Evolutionary conservation across 441 rosid genomes (phyloP), one percentile per base, ranked within the genome.

Genomic region (Euphorbia schlechtendalii): DNA sequence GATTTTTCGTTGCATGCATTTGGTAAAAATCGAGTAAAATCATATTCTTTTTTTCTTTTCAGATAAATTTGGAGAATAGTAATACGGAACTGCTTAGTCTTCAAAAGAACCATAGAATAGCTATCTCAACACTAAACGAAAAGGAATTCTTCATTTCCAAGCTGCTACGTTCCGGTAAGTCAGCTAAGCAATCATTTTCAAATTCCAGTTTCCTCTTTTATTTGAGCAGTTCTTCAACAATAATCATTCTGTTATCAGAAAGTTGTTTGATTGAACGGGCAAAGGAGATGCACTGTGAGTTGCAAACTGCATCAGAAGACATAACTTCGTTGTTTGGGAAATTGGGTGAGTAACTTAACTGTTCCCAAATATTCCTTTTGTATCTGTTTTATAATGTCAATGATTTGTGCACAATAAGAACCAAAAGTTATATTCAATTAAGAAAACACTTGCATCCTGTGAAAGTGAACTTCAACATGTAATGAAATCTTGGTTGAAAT

Each of bases 301-400:
- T 93, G 82, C 87, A 81, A 69, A 74, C 77, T 76, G 97, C 97
- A 20, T 90, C 97, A 55, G 81, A 84, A 21, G 95, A 90, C 77
- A 77, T 93, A 76, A 78, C 71, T 81, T 88, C 73, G 28, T 65
- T 93, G 62, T 84, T 80, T 64, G 66, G 79, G 59, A 86, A 78
- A 88, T 73, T 93, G 79, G 97, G 97, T 90, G 80, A 20, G 49
- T n/a, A n/a, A n/a, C 22, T 28, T 0, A 51, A 43, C 43, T 64
- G 20, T 55, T 49, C 15, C 53, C 68, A 28, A 40, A 25, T 38
- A 40, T 22, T n/a, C 63, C 21, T 11, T 32, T 49, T 12, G 25
- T 28, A 62, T 62, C 55, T 28, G 43, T 55, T 27, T 57, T 10
- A 20, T 1, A 20, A 20, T 3, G 13, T 21, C 13, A 11, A 51